phyloP scores from a whole-genome alignment of 2,329 filamentous ascomycete genomes.

The Colletotrichum sp. region DNA sequence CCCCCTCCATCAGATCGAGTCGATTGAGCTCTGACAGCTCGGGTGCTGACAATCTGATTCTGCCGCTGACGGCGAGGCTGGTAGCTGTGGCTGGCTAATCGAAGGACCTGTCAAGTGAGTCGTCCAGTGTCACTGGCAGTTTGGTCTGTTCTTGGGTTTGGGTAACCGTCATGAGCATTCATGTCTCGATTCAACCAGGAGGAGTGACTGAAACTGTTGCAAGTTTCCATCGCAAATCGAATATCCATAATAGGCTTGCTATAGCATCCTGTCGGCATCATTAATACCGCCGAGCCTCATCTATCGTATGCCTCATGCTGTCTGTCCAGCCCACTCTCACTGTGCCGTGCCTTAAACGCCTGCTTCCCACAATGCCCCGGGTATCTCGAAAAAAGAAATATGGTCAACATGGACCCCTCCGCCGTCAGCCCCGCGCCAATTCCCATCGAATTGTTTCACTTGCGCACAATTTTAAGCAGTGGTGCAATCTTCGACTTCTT shows the following conservation, averaged over 20 bases:
- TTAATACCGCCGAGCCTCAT: background rate
- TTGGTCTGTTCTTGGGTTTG: background rate
- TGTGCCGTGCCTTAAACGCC: background rate
- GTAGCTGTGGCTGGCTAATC: background rate
- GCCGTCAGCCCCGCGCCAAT: background rate
- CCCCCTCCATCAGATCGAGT: background rate
- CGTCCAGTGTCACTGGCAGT: background rate
- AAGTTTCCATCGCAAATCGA: background rate
- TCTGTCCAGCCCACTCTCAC: background rate
- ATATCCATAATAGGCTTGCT: background rate
- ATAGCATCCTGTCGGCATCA: background rate
- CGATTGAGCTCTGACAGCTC: background rate
- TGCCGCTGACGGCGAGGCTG: background rate
- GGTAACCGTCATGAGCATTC: background rate
- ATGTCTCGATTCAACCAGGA: background rate
- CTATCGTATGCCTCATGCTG: background rate
- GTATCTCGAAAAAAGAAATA: background rate
- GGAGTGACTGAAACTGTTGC: background rate
- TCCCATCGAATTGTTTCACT: constrained; percentile 25
- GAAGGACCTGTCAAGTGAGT: background rate
- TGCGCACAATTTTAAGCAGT: constrained; percentile 54
- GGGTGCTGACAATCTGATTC: background rate
- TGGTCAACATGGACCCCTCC: background rate
- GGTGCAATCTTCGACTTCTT: constrained; percentile 56
- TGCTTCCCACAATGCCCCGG: background rate